Evolutionary conservation across 1,139 yeast genomes (phyloP).

Genomic region (Meyerozyma athensensis): DNA sequence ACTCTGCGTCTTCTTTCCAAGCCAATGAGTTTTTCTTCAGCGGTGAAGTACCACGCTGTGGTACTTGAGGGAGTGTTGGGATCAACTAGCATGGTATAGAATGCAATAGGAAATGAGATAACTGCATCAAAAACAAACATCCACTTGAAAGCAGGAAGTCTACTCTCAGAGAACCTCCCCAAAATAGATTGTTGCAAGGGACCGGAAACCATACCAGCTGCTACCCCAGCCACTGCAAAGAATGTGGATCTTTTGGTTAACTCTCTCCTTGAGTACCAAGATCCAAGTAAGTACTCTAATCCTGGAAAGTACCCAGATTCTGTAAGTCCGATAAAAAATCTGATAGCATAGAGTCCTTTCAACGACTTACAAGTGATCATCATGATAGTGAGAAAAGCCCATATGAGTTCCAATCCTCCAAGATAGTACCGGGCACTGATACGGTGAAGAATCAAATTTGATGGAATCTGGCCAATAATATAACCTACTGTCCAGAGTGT

Average conservation of each 20-base stretch:
- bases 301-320: constrained; percentile 63
- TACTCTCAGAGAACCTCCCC: constrained; percentile 23
- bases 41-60: constrained; percentile 31
- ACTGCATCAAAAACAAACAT: constrained; percentile 50
- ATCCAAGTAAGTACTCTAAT: constrained; percentile 48
- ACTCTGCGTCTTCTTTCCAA: constrained; percentile 37
- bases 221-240: constrained; percentile 42
- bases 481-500: constrained; percentile 59
- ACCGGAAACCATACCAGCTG: constrained; percentile 44
- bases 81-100: constrained; percentile 36
- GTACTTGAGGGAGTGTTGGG: constrained; percentile 43
- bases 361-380: constrained; percentile 42
- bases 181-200: constrained; percentile 42
- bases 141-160: constrained; percentile 45
- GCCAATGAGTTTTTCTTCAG: constrained; percentile 27
- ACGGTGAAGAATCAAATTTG: constrained; percentile 49
- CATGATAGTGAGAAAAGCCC: constrained; percentile 52
- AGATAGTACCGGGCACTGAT: constrained; percentile 51
- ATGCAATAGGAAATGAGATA: constrained; percentile 44
- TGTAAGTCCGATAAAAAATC: constrained; percentile 55
- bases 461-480: constrained; percentile 55
- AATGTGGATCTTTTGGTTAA: constrained; percentile 46
- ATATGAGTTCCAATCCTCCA: constrained; percentile 49
- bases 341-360: constrained; percentile 46
- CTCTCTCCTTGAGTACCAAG: constrained; percentile 42